phyloP scores from a whole-genome alignment of 1,139 yeast species.

The Fermentozyma sake region DNA sequence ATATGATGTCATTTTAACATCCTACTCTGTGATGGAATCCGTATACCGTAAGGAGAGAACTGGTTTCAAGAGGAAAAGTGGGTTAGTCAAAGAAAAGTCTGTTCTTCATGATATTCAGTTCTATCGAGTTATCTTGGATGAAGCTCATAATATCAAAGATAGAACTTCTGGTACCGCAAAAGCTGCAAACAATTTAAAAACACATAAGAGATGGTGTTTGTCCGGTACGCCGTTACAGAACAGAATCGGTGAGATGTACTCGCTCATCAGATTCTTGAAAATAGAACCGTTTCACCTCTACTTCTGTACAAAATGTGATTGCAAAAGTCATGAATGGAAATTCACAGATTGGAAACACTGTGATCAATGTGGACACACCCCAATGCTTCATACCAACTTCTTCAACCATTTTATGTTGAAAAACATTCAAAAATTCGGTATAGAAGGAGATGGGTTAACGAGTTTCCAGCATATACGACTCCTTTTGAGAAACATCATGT shows the following conservation, averaged over 20 bases:
- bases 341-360: constrained; percentile 81
- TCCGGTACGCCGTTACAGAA: constrained; percentile 97
- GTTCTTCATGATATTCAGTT: constrained; percentile 72
- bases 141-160: constrained; percentile 96
- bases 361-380: constrained; percentile 81
- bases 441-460: constrained; percentile 71
- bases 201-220: constrained; percentile 81
- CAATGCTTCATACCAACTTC: constrained; percentile 91
- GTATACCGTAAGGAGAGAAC: constrained; percentile 75
- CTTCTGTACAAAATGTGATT: constrained; percentile 87
- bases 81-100: constrained; percentile 70
- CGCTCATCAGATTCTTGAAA: constrained; percentile 77
- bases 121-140: constrained; percentile 88
- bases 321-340: constrained; percentile 76
- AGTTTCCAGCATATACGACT: constrained; percentile 76
- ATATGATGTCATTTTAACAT: constrained; percentile 82
- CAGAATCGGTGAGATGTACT: constrained; percentile 92
- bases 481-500: constrained; percentile 73
- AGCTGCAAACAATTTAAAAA: constrained; percentile 72
- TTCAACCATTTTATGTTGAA: constrained; percentile 93
- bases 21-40: constrained; percentile 88
- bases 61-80: constrained; percentile 74
- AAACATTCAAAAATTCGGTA: constrained; percentile 79
- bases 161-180: constrained; percentile 89
- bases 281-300: constrained; percentile 84